Conservation (phyloP, 164 flowering plant species). For the Sedum album region DNA sequence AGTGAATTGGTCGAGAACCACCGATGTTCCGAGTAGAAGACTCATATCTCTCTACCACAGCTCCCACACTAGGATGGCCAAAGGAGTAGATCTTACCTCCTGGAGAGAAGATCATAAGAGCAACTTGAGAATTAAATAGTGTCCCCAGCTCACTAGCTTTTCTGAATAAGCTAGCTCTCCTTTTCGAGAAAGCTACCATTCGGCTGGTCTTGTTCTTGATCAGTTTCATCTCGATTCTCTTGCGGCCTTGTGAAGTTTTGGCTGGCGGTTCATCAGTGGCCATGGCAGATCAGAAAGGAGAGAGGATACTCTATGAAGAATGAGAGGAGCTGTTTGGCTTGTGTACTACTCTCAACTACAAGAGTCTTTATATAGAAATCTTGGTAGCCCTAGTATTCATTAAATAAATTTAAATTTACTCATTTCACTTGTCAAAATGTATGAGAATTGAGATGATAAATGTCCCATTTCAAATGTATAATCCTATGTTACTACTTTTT, state of each 20-base stretch:
- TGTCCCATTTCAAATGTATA: background rate
- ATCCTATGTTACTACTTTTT: background rate
- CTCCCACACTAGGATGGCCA: background rate
- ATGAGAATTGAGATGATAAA: background rate
- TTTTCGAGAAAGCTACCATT: constrained; percentile 1
- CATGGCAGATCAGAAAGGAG: background rate
- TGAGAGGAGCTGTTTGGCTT: background rate
- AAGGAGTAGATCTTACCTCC: constrained; percentile 2
- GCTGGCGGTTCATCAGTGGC: background rate
- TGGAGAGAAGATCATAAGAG: constrained; percentile 3
- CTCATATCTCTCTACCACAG: constrained; percentile 1
- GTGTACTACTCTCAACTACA: background rate
- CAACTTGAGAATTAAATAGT: background rate
- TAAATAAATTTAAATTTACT: background rate
- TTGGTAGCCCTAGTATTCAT: background rate
- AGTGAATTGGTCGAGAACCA: background rate
- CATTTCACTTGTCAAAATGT: background rate
- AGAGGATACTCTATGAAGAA: background rate
- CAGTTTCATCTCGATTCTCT: constrained; percentile 4
- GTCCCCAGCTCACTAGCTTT: constrained; percentile 5
- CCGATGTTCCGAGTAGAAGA: background rate
- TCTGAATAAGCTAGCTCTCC: background rate
- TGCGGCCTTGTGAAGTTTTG: background rate
- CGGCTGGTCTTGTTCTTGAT: background rate
- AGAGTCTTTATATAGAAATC: background rate